Evolutionary conservation across 2,329 filamentous ascomycete genomes (phyloP), one percentile per base, ranked within the genome.

Genomic region (Zymoseptoria brevis): DNA sequence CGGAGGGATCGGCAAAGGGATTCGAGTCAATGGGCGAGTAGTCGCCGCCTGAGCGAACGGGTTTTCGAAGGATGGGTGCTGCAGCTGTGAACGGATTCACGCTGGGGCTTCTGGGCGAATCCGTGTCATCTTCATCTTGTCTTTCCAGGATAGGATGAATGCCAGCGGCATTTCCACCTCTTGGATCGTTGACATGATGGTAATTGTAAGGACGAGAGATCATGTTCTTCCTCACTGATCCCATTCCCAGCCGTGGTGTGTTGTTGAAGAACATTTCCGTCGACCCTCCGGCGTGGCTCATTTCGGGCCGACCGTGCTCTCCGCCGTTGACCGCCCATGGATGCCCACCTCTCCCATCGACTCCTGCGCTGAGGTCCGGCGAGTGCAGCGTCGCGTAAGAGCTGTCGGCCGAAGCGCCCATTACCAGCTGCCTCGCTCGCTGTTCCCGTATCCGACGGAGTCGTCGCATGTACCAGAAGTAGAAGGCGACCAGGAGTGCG

Each of bases 351-450:
- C 70, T 69, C n/a, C 68, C 72, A 57, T 75, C 72, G 1, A 72
- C 67, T 9, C 66, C 68, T 21, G 63, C 65, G n/a, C 63, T 61
- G 30, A 75, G 74, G 59, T 73, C 78, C 45, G 80, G 75, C 62
- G 82, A 77, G 2, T 80, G 76, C 16, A 80, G 71, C 30, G 59
- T 59, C 52, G 79, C 79, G 19, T 86, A 63, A 11, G 68, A 69
- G 9, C 61, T 64, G 16, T 68, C 65, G 4, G 68, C 69, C 1
- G 66, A 68, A 22, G 62, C 61, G 0, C 61, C 77, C 29, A 53
- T 19, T 45, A 80, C 74, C 6, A 86, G 73, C 56, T 82, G 76
- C 57, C 80, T 80, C 59, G 86, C 81, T n/a, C 82, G 77, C 1
- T 71, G 56, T 26, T 76, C 71, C 1, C 75, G 74, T 61, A 75